These are phyloP conservation scores for Parachaetomium inaequale DNA, from an alignment of 495 filamentous ascomycete genomes.

Conservation along the genomic window DNA sequence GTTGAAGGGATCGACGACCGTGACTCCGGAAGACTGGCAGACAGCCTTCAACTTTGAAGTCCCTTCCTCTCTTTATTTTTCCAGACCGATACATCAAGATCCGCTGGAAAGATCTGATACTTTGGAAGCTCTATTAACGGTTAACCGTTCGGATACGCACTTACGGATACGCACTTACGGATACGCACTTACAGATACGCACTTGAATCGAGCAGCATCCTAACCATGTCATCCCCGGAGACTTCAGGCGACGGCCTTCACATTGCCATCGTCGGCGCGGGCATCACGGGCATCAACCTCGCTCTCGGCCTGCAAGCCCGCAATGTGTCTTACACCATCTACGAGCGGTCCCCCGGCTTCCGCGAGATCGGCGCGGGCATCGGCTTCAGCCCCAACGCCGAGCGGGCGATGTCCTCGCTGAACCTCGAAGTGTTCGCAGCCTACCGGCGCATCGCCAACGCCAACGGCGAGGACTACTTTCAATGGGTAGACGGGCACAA, in stretches of 20 bases:
- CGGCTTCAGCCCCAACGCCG: conserved; percentile 56
- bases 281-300: conserved; percentile 57
- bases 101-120: no score
- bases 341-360: conserved; percentile 52
- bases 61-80: no score
- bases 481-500: conserved; percentile 40
- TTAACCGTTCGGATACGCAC: no score
- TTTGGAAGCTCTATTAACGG: no score
- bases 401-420: conserved; percentile 51
- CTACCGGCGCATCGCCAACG: conserved; percentile 39
- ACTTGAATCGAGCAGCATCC: no score
- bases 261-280: conserved; percentile 58
- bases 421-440: conserved; percentile 37
- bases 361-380: conserved; percentile 59
- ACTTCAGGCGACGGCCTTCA: conserved; percentile 22
- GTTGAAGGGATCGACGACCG: no score
- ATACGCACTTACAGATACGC: no score
- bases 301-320: conserved; percentile 54
- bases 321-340: conserved; percentile 47
- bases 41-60: no score
- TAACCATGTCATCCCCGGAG: conserved; percentile 22
- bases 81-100: no score
- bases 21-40: no score
- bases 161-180: no score
- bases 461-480: conserved; percentile 43